phyloP scores from a whole-genome alignment of 768 basidiomycete species.

The Serendipita sp. region DNA sequence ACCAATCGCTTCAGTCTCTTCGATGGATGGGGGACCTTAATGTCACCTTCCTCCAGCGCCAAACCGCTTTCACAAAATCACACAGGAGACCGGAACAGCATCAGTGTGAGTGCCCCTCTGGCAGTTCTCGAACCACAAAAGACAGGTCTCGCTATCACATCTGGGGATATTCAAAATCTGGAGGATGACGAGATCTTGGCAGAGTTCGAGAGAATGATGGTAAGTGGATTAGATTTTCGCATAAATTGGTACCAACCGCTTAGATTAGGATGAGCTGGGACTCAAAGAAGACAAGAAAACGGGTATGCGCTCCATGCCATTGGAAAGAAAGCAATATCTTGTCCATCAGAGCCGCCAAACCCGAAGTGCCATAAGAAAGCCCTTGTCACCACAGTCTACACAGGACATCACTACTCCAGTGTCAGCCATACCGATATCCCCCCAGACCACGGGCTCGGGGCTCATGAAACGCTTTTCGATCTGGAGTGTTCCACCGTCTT shows the following conservation, averaged over 20 bases:
- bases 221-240: slow-evolving; percentile 20
- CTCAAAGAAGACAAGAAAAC: slow-evolving; percentile 53
- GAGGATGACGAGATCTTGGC: slow-evolving; percentile 32
- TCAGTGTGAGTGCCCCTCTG: slow-evolving; percentile 34
- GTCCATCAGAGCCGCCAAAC: slow-evolving; percentile 39
- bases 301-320: slow-evolving; percentile 44
- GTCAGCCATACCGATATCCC: slow-evolving; percentile 16
- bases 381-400: slow-evolving; percentile 17
- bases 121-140: neutral
- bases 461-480: slow-evolving; percentile 55
- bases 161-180: slow-evolving; percentile 16
- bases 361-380: slow-evolving; percentile 18
- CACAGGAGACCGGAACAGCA: slow-evolving; percentile 32
- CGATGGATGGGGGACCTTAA: slow-evolving; percentile 42
- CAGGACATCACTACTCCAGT: neutral
- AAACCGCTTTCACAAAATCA: slow-evolving; percentile 9
- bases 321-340: slow-evolving; percentile 50
- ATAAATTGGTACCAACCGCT: slow-evolving; percentile 8
- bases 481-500: slow-evolving; percentile 30
- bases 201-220: slow-evolving; percentile 58
- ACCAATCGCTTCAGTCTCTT: slow-evolving; percentile 42
- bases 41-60: slow-evolving; percentile 26
- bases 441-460: slow-evolving; percentile 53
- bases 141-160: slow-evolving; percentile 24
- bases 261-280: slow-evolving; percentile 49